Percentiles rank a stretch among this genome's conserved stretches.
Evolutionary conservation across 139 green algal genomes (phyloP).

Genomic region (Zygnema circumcarinatum): DNA sequence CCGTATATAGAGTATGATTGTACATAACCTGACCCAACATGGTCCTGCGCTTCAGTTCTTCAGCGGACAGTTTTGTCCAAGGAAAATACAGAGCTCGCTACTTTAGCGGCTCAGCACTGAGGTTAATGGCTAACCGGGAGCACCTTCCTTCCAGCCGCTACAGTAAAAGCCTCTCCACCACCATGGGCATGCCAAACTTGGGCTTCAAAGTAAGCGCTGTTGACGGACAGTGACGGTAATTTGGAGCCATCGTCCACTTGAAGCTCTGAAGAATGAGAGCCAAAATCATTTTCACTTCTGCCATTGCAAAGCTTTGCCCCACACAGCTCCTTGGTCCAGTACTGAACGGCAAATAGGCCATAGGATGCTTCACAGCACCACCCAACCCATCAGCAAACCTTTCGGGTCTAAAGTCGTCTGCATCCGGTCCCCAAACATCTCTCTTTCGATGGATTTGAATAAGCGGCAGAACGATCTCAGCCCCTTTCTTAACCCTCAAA

Average conservation of each 20-base stretch:
- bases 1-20: neutral
- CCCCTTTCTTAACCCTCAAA: neutral
- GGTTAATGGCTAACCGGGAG: neutral
- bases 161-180: neutral
- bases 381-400: constrained; percentile 87
- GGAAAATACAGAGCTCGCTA: neutral
- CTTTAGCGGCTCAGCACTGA: neutral
- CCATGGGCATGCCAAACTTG: constrained; percentile 17
- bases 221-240: constrained; percentile 10
- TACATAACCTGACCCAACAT: neutral
- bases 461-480: constrained; percentile 82
- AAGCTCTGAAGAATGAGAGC: constrained; percentile 84
- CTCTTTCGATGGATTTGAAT: constrained; percentile 86
- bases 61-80: neutral
- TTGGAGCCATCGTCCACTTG: constrained; percentile 72
- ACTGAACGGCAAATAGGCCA: constrained; percentile 91
- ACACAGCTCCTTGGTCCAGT: constrained; percentile 92
- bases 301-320: constrained; percentile 96
- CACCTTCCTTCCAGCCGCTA: neutral
- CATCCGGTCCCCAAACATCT: constrained; percentile 79
- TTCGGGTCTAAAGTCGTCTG: constrained; percentile 87
- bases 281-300: constrained; percentile 81
- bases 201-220: neutral
- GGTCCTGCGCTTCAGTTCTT: neutral
- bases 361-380: constrained; percentile 8